Conservation (phyloP, 2,329 filamentous ascomycete genomes). For the Diatrype stigma region DNA sequence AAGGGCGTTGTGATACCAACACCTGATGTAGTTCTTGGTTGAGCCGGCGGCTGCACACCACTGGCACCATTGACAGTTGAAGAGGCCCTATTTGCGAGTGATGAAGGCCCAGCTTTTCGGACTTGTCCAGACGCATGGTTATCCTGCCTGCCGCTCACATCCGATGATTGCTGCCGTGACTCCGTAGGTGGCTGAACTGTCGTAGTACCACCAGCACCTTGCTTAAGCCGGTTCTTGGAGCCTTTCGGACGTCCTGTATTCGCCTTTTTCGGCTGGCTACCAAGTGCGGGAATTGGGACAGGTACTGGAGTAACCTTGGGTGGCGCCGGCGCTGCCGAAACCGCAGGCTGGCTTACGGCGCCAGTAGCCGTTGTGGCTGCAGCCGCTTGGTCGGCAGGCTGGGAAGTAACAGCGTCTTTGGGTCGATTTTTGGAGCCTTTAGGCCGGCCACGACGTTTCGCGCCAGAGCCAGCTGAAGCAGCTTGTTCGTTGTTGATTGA, state of each 20-base stretch:
- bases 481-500: constrained; percentile 26
- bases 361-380: constrained; percentile 6
- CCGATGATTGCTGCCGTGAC: constrained; percentile 9
- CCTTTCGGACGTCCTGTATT: constrained; percentile 33
- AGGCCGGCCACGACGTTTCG: constrained; percentile 43
- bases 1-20: constrained; percentile 14
- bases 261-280: constrained; percentile 24
- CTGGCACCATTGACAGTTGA: constrained; percentile 15
- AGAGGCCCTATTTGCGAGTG: constrained; percentile 8
- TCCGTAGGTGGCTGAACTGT: constrained; percentile 4
- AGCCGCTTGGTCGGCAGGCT: constrained; percentile 19
- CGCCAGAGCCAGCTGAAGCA: constrained; percentile 19
- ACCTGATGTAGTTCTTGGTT: constrained; percentile 4
- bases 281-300: constrained; percentile 23
- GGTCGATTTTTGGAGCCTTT: constrained; percentile 50
- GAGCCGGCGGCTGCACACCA: constrained; percentile 11
- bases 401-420: constrained; percentile 27
- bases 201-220: constrained; percentile 7
- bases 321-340: constrained; percentile 14
- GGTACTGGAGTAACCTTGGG: constrained; percentile 27
- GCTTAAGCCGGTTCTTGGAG: constrained; percentile 32
- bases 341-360: constrained; percentile 5
- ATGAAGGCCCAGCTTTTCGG: constrained; percentile 6
- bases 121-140: constrained; percentile 8
- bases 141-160: constrained; percentile 6